These are phyloP conservation scores for Boletus edulis DNA, from an alignment of 768 basidiomycete genomes.

Conservation along the genomic window DNA sequence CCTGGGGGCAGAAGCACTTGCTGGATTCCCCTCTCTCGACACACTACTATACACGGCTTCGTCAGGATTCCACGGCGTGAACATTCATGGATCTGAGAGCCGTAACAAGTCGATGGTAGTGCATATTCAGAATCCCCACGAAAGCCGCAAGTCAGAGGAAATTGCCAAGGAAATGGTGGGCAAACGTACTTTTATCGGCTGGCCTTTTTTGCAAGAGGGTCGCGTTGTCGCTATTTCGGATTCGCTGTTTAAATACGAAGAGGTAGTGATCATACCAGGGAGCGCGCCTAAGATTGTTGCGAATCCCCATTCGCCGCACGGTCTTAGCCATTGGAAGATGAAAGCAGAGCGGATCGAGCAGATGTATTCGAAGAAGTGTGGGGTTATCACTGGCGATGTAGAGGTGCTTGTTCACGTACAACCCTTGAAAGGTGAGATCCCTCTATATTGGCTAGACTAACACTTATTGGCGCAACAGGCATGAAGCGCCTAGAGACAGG, in stretches of 20 bases:
- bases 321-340: conserved; percentile 71
- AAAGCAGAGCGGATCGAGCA: conserved; percentile 82
- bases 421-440: conserved; percentile 76
- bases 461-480: conserved; percentile 44
- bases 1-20: conserved; percentile 80
- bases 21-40: conserved; percentile 95
- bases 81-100: conserved; percentile 88
- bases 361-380: conserved; percentile 84
- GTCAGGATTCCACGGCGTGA: conserved; percentile 86
- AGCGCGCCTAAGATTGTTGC: conserved; percentile 53
- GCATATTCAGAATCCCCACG: conserved; percentile 74
- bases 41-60: conserved; percentile 77
- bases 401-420: conserved; percentile 85
- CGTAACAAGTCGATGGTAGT: conserved; percentile 94
- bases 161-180: conserved; percentile 76
- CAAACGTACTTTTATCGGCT: conserved; percentile 73
- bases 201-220: conserved; percentile 97
- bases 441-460: neutral
- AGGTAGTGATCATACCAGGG: conserved; percentile 52
- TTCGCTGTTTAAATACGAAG: conserved; percentile 82
- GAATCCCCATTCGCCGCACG: conserved; percentile 71
- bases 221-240: conserved; percentile 86
- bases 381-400: conserved; percentile 79
- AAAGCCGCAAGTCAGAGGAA: conserved; percentile 63
- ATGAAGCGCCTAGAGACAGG: conserved; percentile 86